These are phyloP conservation scores for Arthrobotrys sinensis DNA, from an alignment of 2,329 filamentous ascomycete species.

Conservation along the genomic window DNA sequence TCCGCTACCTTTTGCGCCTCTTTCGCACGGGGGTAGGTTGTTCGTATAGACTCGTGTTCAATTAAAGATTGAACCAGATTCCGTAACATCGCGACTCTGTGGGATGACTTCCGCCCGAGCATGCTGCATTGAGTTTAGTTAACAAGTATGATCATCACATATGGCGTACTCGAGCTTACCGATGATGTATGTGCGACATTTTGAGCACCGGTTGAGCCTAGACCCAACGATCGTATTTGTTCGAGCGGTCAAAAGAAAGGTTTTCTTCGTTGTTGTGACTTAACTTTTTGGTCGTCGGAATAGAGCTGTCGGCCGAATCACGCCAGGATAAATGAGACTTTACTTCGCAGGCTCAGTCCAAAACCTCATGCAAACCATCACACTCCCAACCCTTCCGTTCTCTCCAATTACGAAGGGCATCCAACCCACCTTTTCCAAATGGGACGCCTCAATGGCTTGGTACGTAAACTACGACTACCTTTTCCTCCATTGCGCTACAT, in stretches of 20 bases:
- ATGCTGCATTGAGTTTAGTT: slow-evolving; percentile 67
- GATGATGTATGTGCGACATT: slow-evolving; percentile 60
- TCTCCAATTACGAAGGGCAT: neutral
- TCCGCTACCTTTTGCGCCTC: slow-evolving; percentile 94
- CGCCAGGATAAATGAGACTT: slow-evolving; percentile 6
- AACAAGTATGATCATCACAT: neutral
- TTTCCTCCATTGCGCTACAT: slow-evolving; percentile 27
- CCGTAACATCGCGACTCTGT: slow-evolving; percentile 91
- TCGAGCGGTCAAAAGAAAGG: slow-evolving; percentile 11
- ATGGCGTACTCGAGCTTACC: slow-evolving; percentile 23
- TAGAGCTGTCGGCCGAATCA: slow-evolving; percentile 3
- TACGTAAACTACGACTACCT: neutral
- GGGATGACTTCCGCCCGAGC: slow-evolving; percentile 85
- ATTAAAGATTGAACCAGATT: slow-evolving; percentile 97
- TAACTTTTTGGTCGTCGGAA: slow-evolving; percentile 7
- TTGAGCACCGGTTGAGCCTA: neutral
- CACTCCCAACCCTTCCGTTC: neutral
- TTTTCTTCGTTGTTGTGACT: slow-evolving; percentile 18
- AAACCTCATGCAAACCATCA: neutral
- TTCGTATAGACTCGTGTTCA: slow-evolving; percentile 91
- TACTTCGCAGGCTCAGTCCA: neutral
- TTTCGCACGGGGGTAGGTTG: slow-evolving; percentile 96
- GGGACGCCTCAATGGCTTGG: slow-evolving; percentile 57
- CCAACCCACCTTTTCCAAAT: slow-evolving; percentile 30
- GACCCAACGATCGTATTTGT: neutral